Evolutionary conservation across 768 basidiomycete genomes (phyloP).

Genomic region (Peribolospora baueri): DNA sequence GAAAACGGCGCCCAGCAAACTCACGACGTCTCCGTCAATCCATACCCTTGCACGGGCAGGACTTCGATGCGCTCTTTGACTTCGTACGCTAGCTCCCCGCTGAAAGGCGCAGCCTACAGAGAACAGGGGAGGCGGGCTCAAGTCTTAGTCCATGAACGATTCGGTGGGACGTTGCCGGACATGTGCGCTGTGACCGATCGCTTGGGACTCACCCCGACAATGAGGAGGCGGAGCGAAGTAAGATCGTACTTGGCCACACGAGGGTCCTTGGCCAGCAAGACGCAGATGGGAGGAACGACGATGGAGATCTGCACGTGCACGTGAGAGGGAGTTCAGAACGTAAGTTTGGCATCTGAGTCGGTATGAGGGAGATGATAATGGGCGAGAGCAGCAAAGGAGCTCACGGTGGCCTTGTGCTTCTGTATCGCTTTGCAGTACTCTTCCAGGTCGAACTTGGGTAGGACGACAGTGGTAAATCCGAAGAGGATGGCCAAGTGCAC

Average conservation of each 20-base stretch:
- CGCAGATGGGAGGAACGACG: slow-evolving; percentile 59
- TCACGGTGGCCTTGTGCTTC: slow-evolving; percentile 28
- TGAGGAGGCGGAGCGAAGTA: slow-evolving; percentile 23
- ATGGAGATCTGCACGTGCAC: slow-evolving; percentile 17
- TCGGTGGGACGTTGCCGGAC: slow-evolving; percentile 34
- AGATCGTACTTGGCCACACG: slow-evolving; percentile 41
- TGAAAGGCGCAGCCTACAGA: slow-evolving; percentile 44
- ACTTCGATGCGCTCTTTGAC: too few relatives aligned
- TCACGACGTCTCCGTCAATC: slow-evolving; percentile 27
- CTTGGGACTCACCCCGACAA: slow-evolving; percentile 19
- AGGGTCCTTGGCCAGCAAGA: slow-evolving; percentile 44
- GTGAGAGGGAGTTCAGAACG: too few relatives aligned
- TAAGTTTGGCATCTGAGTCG: too few relatives aligned
- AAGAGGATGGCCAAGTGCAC: slow-evolving; percentile 32
- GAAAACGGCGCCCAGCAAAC: too few relatives aligned
- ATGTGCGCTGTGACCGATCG: slow-evolving; percentile 63
- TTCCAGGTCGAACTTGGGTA: slow-evolving; percentile 45
- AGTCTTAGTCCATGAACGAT: slow-evolving; percentile 22
- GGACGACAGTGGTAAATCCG: slow-evolving; percentile 33
- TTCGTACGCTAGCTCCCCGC: too few relatives aligned
- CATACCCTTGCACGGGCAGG: too few relatives aligned
- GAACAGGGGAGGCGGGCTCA: slow-evolving; percentile 14
- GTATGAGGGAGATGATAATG: too few relatives aligned
- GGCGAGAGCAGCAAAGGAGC: too few relatives aligned
- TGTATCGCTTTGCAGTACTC: slow-evolving; percentile 41